These are phyloP conservation scores for Citrus maxima DNA, from an alignment of 345 rosid species.

Conservation along the genomic window DNA sequence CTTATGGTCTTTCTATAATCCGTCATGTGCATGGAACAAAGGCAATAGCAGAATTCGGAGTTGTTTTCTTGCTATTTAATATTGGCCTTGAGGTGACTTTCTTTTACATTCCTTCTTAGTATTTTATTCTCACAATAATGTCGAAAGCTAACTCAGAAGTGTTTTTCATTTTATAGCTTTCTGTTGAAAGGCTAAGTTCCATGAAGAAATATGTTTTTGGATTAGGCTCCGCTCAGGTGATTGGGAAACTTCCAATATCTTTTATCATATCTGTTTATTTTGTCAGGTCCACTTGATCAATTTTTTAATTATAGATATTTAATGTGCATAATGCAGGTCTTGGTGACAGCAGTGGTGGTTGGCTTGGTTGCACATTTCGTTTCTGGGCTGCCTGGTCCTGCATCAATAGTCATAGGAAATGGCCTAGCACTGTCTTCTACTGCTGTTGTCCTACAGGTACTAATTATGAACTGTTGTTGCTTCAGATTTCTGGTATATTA, in stretches of 20 bases:
- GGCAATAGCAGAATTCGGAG: constrained; percentile 99
- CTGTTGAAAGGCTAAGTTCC: constrained; percentile 98
- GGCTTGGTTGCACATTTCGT: constrained; percentile 80
- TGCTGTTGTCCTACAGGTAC: constrained; percentile 96
- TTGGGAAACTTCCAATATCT: constrained; percentile 16
- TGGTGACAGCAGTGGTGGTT: constrained; percentile 84
- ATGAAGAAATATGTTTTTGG: constrained; percentile 99
- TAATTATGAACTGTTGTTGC: constrained; percentile 12
- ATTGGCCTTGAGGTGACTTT: constrained; percentile 94
- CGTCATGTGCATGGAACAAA: constrained; percentile 97
- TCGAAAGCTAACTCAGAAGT: constrained; percentile 20
- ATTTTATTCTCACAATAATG: constrained; percentile 18
- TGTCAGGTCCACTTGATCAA: not conserved
- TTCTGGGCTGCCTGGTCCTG: constrained; percentile 85
- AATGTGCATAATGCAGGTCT: constrained; percentile 55
- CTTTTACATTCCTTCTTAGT: constrained; percentile 14
- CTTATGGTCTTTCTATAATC: constrained; percentile 93
- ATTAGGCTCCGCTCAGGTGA: constrained; percentile 93
- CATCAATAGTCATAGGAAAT: constrained; percentile 94
- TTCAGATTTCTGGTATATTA: constrained; percentile 8
- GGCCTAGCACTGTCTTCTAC: constrained; percentile 97
- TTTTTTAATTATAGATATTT: constrained; percentile 4
- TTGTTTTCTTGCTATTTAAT: constrained; percentile 92
- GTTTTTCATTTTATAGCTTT: constrained; percentile 61
- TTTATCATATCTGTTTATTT: not conserved